Percentiles rank a stretch among this genome's conserved stretches.
These are phyloP conservation scores for Pulveroboletus sp. DNA, from an alignment of 1,284 basidiomycete species.

Conservation along the genomic window DNA sequence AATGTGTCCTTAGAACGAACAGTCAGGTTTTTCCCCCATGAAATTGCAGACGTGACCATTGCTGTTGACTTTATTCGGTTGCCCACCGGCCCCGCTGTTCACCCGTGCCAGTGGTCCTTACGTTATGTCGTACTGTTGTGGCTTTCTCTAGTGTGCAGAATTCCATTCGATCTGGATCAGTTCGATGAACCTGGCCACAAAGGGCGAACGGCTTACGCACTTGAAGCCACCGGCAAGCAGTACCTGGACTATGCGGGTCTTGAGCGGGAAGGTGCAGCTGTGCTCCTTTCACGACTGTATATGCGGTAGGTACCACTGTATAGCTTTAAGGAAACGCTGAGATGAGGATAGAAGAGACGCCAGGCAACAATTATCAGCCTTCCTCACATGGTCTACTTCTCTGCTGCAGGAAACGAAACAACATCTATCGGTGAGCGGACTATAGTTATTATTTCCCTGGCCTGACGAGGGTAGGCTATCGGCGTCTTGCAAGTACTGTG, in stretches of 20 bases:
- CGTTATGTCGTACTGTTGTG: conserved; percentile 88
- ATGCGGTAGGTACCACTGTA: conserved; percentile 55
- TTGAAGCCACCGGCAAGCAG: conserved; percentile 63
- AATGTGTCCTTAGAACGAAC: conserved; percentile 20
- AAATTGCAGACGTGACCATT: conserved; percentile 78
- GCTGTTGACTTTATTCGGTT: conserved; percentile 68
- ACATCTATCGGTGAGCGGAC: conserved; percentile 52
- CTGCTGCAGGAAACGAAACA: conserved; percentile 42
- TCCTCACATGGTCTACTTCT: conserved; percentile 51
- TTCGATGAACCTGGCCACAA: conserved; percentile 64
- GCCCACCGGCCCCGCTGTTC: conserved; percentile 47
- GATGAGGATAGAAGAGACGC: conserved; percentile 60
- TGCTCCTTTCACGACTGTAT: conserved; percentile 74
- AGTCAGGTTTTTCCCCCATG: conserved; percentile 93
- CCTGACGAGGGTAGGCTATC: conserved; percentile 51
- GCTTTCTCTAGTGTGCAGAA: conserved; percentile 91
- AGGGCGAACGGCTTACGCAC: conserved; percentile 50
- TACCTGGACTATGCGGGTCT: conserved; percentile 73
- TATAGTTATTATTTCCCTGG: not conserved
- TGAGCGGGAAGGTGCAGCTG: conserved; percentile 78
- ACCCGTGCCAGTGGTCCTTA: conserved; percentile 69
- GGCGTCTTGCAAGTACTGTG: conserved; percentile 76
- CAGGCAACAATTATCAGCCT: conserved; percentile 47
- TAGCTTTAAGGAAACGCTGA: conserved; percentile 8
- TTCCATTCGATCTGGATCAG: conserved; percentile 89